Base-by-base conservation (phyloP, 208 protist species). In the Crithidia sp. region DNA sequence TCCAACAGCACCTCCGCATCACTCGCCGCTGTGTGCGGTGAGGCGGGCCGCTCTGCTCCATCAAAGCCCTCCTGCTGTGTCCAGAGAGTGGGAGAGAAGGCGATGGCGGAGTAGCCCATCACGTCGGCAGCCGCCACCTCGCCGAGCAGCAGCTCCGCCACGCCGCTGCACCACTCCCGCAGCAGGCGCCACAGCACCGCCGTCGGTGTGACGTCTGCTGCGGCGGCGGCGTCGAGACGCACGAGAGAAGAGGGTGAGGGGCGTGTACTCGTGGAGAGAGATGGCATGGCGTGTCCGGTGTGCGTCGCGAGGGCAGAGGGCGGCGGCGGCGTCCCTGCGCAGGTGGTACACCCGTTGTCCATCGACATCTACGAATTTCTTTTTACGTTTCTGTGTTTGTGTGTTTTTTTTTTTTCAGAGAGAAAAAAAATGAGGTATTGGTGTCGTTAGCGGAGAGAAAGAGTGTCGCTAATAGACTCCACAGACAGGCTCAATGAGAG, bases 121-220 rank as follows among this genome's bases (percentile, higher is more conserved):
- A 74, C 56, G 28, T 79, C 74, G 17, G 74, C 74, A 1, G 74
- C 74, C 1, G 74, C 74, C 0, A 36, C 66, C 54, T 79, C 67
- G 28, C 74, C 67, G 17, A 79, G 10, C 17, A 79, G 41, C 10
- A 79, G 67, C 74, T 69, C 67, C 14, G 67, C 74, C 7, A 74
- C n/a, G 6, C 47, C 43, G 62, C 67, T 12, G 68, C 54, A 74
- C 43, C 74, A 74, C 54, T 74, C 62, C 17, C 17, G 67, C 53
- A 60, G 57, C 60, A 74, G 67, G 67, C 56, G 65, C 41, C 52
- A 39, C 36, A 78, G 55, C 10, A 57, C 62, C 43, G 16, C 54
- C 5, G 41, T 7, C 4, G 45, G 43, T 7, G 62, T 4, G 4
- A 17, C 56, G 13, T 60, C 50, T 28, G 44, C 13, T 17, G 8